Base-by-base conservation (phyloP, 768 basidiomycete species). In the Pisolithus sp. region DNA sequence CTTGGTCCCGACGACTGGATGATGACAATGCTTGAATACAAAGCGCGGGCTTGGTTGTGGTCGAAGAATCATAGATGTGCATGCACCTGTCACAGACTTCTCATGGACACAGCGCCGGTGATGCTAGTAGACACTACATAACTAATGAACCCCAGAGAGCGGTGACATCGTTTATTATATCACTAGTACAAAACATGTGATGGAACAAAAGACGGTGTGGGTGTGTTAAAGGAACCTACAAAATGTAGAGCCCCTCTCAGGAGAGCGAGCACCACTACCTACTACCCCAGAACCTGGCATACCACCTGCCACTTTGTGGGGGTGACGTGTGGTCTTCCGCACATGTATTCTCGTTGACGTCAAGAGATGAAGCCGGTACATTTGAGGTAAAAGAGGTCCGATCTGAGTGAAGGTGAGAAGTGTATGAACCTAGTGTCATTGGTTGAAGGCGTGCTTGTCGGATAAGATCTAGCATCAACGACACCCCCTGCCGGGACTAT, bases 401-500 rank as follows among this genome's bases (percentile, higher is more conserved):
- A 21, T 68, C 68, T 36, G 67, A 67, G 52, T 63, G 68, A 34
- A 70, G 60, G 54, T 53, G 62, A 42, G 68, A 65, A 46, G 62
- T 65, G 40, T 74, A 68, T 15, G 64, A 68, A 13, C 71, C 75
- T 36, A 76, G 63, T 15, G 71, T 59, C 71, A 79, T 72, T 37
- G 78, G 74, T 53, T 80, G 75, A 45, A 75, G 58, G 52, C 89
- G 85, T 46, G 90, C 85, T 67, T 91, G 85, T 41, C 91, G 85
- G 30, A 95, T 69, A 48, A 89, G 76, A 53, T 77, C 77, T 46
- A 95, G 77, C 52, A 95, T 85, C 40, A 92, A 76, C 39, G 86
- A 83, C 54, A 96, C 85, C 6, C 93, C 93, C 68, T 91, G 87
- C 41, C 89, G 87, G 60, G 88, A 92, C 89, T 91, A 55, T 17